Conservation (phyloP, 768 basidiomycete genomes). For the Leucocoprinus sp. region DNA sequence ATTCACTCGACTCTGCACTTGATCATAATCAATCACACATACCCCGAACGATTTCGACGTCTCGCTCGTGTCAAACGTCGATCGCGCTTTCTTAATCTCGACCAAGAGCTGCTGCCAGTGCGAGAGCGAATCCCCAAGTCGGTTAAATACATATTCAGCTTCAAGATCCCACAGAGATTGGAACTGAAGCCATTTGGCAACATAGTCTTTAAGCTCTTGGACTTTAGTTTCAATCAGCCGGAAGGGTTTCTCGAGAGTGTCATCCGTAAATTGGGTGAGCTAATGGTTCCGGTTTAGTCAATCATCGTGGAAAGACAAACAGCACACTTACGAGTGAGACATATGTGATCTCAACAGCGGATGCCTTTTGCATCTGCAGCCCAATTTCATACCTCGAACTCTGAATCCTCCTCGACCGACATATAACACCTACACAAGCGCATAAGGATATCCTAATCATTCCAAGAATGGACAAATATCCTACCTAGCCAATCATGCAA, state of each 20-base stretch:
- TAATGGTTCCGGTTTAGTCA: conserved; percentile 19
- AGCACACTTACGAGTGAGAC: conserved; percentile 61
- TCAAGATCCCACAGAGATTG: conserved; percentile 99
- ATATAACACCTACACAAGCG: conserved; percentile 60
- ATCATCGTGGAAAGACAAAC: neutral
- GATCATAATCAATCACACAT: conserved; percentile 94
- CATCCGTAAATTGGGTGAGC: conserved; percentile 69
- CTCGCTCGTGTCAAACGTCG: conserved; percentile 96
- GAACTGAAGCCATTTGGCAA: conserved; percentile 97
- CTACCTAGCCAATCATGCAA: conserved; percentile 84
- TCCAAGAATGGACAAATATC: conserved; percentile 5
- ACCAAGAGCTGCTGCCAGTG: conserved; percentile 94
- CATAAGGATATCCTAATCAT: conserved; percentile 5
- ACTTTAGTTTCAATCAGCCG: conserved; percentile 82
- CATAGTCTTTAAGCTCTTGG: conserved; percentile 81
- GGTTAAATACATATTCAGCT: conserved; percentile 92
- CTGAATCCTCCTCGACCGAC: conserved; percentile 79
- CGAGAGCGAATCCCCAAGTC: conserved; percentile 87
- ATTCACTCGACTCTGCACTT: conserved; percentile 94
- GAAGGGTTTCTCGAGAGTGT: conserved; percentile 75
- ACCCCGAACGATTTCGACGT: conserved; percentile 89
- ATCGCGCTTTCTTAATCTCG: conserved; percentile 93
- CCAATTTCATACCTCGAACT: conserved; percentile 97
- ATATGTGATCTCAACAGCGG: conserved; percentile 66
- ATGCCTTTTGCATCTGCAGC: conserved; percentile 74